Evolutionary conservation across 2,329 filamentous ascomycete genomes (phyloP), one percentile per base, ranked within the genome.

Genomic region (Ascochyta lentis): DNA sequence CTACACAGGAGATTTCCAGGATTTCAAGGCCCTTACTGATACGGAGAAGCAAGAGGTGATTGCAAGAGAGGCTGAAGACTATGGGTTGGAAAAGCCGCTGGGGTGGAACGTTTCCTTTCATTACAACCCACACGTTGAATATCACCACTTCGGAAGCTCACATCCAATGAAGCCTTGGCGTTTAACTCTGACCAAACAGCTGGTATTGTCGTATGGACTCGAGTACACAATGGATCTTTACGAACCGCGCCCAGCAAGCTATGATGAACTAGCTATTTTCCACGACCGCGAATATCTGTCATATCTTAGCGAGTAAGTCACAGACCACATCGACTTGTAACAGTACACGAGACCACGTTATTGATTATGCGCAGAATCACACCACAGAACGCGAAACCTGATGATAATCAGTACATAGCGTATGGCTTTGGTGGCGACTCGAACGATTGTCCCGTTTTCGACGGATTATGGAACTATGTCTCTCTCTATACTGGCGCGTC

Each of bases 91-190:
- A 48, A 85, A 87, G 33, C 93, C 94, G 1, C 88, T 89, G 71
- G 93, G 92, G 65, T 93, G 96, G 78, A 92, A 85, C 29, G 94
- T 99, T 42, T 97, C 94, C 9, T 98, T 93, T 78, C 95, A 99
- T 76, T 92, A 92, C 78, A 97, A 97, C 70, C 91, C 93, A 1
- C 88, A 91, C 57, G 96, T 98, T 74, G 95, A 99, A 79, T 90
- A 90, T 72, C 94, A 98, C 77, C 95, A 99, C 76, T 99, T 99
- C 75, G 95, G 95, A 63, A 89, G 91, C 78, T 93, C 91, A 9
- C 95, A 99, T 80, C 95, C 95, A 19, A 99, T 99, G 95, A 99
- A 99, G 76, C 95, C 95, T 56, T 98, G 95, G 94, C 91, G 95
- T 33, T 81, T 99, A 61, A 97, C 93, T 15, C 84, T 99, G 51